Percentiles rank a stretch among this genome's conserved stretches.
phyloP scores from a whole-genome alignment of 2,329 filamentous ascomycete species.

The Lecanicillium sp. region DNA sequence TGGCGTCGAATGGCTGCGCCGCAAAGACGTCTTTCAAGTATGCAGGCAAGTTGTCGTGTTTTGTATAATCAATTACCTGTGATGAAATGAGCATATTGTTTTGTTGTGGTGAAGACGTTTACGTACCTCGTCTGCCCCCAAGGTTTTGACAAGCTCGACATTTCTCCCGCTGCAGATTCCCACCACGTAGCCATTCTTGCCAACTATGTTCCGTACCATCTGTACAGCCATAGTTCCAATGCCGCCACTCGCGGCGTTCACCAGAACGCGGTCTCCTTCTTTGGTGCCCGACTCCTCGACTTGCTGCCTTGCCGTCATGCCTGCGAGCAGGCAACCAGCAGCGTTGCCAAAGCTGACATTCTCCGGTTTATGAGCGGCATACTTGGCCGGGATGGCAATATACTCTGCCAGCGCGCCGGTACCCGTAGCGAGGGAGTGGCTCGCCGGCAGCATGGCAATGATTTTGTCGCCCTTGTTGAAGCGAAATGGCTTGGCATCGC shows the following conservation, averaged over 20 bases:
- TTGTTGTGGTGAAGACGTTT: not conserved
- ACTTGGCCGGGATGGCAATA: constrained; percentile 25
- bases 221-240: constrained; percentile 40
- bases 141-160: constrained; percentile 31
- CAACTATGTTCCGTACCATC: constrained; percentile 29
- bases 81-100: not conserved
- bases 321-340: constrained; percentile 29
- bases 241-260: constrained; percentile 44
- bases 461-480: constrained; percentile 25
- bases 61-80: constrained; percentile 33
- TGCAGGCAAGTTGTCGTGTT: constrained; percentile 25
- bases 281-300: constrained; percentile 28
- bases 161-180: constrained; percentile 42
- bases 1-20: constrained; percentile 28
- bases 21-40: constrained; percentile 25
- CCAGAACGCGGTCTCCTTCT: constrained; percentile 31
- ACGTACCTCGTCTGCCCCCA: constrained; percentile 42
- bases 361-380: constrained; percentile 24
- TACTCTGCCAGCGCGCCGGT: constrained; percentile 32
- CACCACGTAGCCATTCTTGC: constrained; percentile 32
- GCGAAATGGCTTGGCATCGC: constrained; percentile 2
- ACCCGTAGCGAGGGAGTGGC: constrained; percentile 22
- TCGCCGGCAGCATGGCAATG: constrained; percentile 30
- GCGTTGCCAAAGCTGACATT: constrained; percentile 22
- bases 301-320: constrained; percentile 30